Base-by-base conservation (phyloP, 2,329 filamentous ascomycete genomes). In the Coniochaeta sp. region DNA sequence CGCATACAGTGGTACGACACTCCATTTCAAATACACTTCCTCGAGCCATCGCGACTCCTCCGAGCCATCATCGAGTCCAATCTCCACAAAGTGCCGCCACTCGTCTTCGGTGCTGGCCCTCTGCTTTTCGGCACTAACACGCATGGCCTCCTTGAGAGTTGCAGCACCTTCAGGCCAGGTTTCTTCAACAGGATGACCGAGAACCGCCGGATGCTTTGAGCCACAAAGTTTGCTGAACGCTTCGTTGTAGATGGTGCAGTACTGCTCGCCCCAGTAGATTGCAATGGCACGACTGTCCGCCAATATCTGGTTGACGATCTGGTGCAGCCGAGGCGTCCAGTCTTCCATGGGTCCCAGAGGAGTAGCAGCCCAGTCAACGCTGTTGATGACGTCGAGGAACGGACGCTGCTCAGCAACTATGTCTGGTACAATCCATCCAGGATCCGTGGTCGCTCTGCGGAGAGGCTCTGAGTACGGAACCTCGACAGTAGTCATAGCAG, bases 191-290 rank as follows among this genome's bases (percentile, higher is more conserved):
- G 73, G 74, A 59, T 78, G 77, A 2, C 85, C 85, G 65, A 88
- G 77, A 10, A 87, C 65, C 2, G 60, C 59, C 1, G 85, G 85
- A 60, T 88, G 85, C 53, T 83, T 83, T 51, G 81, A 74, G 6
- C 82, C 82, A 51, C 79, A 81, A 8, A 86, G 69, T 49, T 76
- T 66, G 56, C 79, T 72, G 57, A 88, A 89, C 0, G 85, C 83
- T 59, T 87, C 85, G 58, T 90, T 90, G 67, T 90, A 90, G 9
- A 90, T 79, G 7, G 78, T 77, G 14, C 83, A 76, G 38, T 81
- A 73, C 12, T 82, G 74, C 2, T 76, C 67, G 1, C 81, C 81
- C 81, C 81, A 85, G 59, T 83, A 84, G 65, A 83, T 75, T 9
- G 78, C 78, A 18, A 77, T 75, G 3, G 77, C 76, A 14, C 67